Percentiles rank a stretch among this genome's conserved stretches.
These are phyloP conservation scores for Lenwebbia sp. DNA, from an alignment of 345 rosid genomes.

Conservation along the genomic window DNA sequence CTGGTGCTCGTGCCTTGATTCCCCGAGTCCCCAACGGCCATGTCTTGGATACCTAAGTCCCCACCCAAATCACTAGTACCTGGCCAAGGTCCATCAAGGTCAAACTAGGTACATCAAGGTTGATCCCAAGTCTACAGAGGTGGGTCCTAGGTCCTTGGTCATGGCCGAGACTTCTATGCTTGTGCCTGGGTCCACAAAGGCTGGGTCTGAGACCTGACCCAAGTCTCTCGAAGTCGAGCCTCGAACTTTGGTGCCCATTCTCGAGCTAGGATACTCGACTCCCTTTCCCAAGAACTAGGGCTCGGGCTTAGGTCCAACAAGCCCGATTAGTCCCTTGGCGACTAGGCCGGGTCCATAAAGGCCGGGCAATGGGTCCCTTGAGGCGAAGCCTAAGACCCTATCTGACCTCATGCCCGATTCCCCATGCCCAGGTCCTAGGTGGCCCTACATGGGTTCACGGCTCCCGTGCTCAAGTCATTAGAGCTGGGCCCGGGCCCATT, in stretches of 20 bases:
- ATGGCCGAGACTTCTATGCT: neutral
- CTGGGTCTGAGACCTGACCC: fast-evolving
- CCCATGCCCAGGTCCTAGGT: fast-evolving
- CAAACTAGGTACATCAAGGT: neutral
- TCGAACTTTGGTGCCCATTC: neutral
- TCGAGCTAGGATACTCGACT: neutral
- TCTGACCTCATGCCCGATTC: neutral
- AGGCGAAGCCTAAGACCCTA: neutral
- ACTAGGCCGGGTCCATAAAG: neutral
- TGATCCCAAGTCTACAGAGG: fast-evolving
- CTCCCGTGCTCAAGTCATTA: neutral
- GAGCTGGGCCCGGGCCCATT: fast-evolving
- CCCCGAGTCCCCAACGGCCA: fast-evolving
- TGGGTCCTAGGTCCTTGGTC: neutral
- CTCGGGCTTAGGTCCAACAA: fast-evolving
- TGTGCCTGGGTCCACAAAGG: neutral
- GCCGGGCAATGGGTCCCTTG: neutral
- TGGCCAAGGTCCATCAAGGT: neutral
- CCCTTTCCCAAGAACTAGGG: neutral
- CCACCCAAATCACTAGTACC: neutral
- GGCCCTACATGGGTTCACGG: neutral
- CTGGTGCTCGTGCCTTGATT: neutral
- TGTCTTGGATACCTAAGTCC: fast-evolving
- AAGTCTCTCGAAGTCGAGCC: neutral
- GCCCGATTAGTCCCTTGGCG: no score